Base-by-base conservation (phyloP, 768 basidiomycete species). In the Boletus pseudopeckii region DNA sequence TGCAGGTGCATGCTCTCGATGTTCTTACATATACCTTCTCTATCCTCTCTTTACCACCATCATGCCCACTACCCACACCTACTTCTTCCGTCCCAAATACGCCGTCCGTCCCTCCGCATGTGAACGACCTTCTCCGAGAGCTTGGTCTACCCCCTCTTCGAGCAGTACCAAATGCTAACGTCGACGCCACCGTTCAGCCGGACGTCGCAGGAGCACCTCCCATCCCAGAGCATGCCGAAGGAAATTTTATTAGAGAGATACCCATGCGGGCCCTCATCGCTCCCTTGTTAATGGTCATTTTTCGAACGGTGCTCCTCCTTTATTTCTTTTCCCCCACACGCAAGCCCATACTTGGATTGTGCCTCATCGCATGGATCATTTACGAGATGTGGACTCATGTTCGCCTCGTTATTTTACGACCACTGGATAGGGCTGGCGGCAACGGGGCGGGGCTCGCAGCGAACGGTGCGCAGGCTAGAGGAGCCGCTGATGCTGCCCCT, bases 301-400 rank as follows among this genome's bases (percentile, higher is more conserved):
- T 90, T 62, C 84, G 88, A 49, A 87, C 84, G 4, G 60, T 80
- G 13, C 74, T 90, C 13, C 72, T 90, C 28, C 74, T 90, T 4
- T 90, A 90, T 68, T 88, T 90, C 67, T 84, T 90, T 62, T 84
- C 85, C 5, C 88, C 88, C 0, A 78, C 85, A 7, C 77, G 85
- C 58, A 86, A 87, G 51, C 88, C 88, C 6, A 65, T 90, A 18
- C 79, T 90, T 54, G 85, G 82, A 34, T 58, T 87, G 37, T 71
- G 89, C 52, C 77, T 90, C 30, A 70, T 84, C 22, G 80, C 75
- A 2, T 90, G 86, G 86, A 80, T 88, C 67, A 51, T 85, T 24
- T 90, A 87, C 65, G 88, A 90, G 67, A 82, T 86, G 33, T 88
- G 86, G 86, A 80, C 78, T 48, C 84, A 84, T 24, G 77, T 90